Evolutionary conservation across 352 stramenopile species (phyloP).

Genomic region (Phytophthora pinifolia): DNA sequence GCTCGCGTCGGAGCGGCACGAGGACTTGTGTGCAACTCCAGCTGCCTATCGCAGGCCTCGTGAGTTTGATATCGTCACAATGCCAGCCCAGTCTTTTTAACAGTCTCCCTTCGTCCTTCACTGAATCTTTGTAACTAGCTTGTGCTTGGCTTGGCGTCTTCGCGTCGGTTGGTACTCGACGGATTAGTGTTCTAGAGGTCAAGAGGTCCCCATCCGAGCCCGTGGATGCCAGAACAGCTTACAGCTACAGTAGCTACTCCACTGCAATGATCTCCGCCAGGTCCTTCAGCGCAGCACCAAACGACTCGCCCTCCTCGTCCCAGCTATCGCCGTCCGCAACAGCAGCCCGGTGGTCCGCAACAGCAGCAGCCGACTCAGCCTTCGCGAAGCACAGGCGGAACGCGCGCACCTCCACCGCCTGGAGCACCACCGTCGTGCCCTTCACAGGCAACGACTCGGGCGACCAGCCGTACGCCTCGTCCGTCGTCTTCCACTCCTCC

Average conservation of each 20-base stretch:
- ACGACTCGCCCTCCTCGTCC: slow-evolving; percentile 20
- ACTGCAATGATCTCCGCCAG: slow-evolving; percentile 40
- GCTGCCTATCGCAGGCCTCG: slow-evolving; percentile 21
- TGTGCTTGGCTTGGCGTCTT: too few relatives aligned
- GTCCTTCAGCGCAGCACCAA: slow-evolving; percentile 26
- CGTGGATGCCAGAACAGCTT: slow-evolving; percentile 5
- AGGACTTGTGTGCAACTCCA: slow-evolving; percentile 15
- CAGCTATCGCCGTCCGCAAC: slow-evolving; percentile 4
- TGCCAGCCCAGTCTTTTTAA: slow-evolving; percentile 32
- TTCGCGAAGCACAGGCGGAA: slow-evolving; percentile 81
- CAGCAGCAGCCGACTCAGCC: not conserved
- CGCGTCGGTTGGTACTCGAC: too few relatives aligned
- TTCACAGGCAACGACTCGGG: slow-evolving; percentile 43
- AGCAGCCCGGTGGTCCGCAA: not conserved
- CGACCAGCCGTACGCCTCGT: slow-evolving; percentile 29
- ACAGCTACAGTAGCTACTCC: slow-evolving; percentile 32
- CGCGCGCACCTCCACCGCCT: slow-evolving; percentile 93
- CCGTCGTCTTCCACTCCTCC: slow-evolving; percentile 44
- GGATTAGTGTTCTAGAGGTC: too few relatives aligned
- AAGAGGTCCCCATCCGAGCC: too few relatives aligned
- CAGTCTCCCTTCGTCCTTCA: not conserved
- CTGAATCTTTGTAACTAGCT: too few relatives aligned
- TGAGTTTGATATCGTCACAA: slow-evolving; percentile 39
- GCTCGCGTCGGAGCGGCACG: slow-evolving; percentile 3
- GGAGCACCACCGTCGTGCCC: slow-evolving; percentile 66